Conservation (phyloP, 169 alveolate genomes). For the Eimeria acervulina region DNA sequence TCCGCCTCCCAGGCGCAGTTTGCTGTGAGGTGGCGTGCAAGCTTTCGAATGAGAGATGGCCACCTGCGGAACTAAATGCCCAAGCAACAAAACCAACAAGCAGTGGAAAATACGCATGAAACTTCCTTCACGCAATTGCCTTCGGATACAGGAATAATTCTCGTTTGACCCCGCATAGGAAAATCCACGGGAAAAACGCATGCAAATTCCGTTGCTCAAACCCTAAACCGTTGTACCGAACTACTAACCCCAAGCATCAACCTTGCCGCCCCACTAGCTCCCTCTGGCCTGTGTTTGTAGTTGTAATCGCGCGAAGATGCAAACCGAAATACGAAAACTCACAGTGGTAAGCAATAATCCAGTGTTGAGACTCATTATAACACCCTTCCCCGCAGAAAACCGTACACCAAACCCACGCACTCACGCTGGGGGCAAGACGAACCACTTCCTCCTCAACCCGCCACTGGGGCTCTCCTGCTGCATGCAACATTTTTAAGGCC, state of each 20-base stretch:
- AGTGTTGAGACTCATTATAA: background rate
- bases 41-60: constrained; percentile 65
- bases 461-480: constrained; percentile 79
- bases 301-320: background rate
- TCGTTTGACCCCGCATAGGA: background rate
- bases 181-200: background rate
- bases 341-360: background rate
- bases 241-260: background rate
- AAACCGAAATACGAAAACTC: background rate
- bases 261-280: background rate
- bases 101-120: background rate
- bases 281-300: background rate
- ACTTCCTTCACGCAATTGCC: background rate
- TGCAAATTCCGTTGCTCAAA: background rate
- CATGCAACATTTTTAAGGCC: constrained; percentile 58
- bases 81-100: background rate
- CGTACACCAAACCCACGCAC: background rate
- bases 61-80: constrained; percentile 55
- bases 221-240: background rate
- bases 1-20: constrained; percentile 77
- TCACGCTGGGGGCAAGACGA: constrained; percentile 75
- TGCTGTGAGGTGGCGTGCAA: constrained; percentile 64
- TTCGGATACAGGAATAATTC: background rate
- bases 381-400: background rate
- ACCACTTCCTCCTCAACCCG: constrained; percentile 58